Conservation (phyloP, 441 rosid genomes). For the Manihot esculenta region DNA sequence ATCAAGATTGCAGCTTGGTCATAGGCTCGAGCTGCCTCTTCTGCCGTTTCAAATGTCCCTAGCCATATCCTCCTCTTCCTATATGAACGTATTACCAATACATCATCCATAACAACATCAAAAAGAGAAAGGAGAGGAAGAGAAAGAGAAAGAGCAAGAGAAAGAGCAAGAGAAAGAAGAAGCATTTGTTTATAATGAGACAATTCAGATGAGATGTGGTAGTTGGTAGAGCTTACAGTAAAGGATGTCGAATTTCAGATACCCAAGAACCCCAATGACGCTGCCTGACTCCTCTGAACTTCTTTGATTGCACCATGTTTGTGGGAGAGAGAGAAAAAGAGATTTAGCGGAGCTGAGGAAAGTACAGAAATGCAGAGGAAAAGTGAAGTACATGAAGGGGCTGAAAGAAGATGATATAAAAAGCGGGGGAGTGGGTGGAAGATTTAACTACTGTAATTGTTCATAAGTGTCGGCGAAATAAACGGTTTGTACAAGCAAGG, state of each 20-base stretch:
- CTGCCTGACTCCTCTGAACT: conserved; percentile 60
- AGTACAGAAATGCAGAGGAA: background rate
- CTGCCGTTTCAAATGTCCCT: conserved; percentile 82
- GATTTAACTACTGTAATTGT: background rate
- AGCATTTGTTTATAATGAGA: too few species aligned
- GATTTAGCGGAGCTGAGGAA: background rate
- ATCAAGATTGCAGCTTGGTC: conserved; percentile 75
- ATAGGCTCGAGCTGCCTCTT: conserved; percentile 73
- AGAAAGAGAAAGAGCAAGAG: too few species aligned
- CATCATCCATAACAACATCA: background rate
- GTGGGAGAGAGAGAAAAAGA: background rate
- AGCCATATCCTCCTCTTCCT: conserved; percentile 90
- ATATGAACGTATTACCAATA: background rate
- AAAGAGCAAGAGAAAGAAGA: too few species aligned
- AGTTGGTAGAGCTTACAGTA: conserved; percentile 33
- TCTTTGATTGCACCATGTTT: conserved; percentile 51
- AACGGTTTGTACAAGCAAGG: background rate
- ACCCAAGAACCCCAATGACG: conserved; percentile 71
- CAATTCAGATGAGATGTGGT: too few species aligned
- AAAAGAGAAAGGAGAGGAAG: too few species aligned
- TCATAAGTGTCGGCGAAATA: conserved; percentile 35
- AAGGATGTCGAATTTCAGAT: conserved; percentile 57
- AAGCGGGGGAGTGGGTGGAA: background rate
- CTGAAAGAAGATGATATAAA: background rate
- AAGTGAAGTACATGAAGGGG: conserved; percentile 16